Evolutionary conservation across 768 basidiomycete genomes (phyloP).

Genomic region (Gloeostereum incarnatum): DNA sequence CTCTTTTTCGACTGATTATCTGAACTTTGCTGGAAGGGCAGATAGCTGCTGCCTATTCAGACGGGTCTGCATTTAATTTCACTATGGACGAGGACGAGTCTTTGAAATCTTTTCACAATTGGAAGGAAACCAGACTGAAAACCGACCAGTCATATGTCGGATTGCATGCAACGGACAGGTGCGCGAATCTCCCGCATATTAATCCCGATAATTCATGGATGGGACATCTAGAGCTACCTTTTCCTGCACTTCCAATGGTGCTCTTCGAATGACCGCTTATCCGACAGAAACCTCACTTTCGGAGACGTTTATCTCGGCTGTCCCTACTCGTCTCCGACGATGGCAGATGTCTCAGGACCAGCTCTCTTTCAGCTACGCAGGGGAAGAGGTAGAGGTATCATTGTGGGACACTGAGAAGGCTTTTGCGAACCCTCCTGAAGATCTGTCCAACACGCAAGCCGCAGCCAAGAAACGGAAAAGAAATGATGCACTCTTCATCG

Average conservation of each 20-base stretch:
- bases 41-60: conserved; percentile 57
- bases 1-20: conserved; percentile 4
- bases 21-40: conserved; percentile 30
- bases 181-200: conserved; percentile 11
- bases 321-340: conserved; percentile 62
- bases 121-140: conserved; percentile 59
- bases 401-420: conserved; percentile 63
- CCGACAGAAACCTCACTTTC: conserved; percentile 13
- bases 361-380: conserved; percentile 67
- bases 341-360: conserved; percentile 51
- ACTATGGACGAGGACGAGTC: conserved; percentile 29
- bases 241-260: conserved; percentile 73
- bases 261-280: conserved; percentile 41
- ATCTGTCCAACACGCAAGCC: conserved; percentile 9
- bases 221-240: conserved; percentile 38
- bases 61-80: conserved; percentile 44
- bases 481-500: conserved; percentile 47
- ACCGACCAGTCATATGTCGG: conserved; percentile 52
- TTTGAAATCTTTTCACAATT: conserved; percentile 32
- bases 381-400: conserved; percentile 80
- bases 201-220: no score
- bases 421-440: conserved; percentile 26
- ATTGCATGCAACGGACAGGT: conserved; percentile 43
- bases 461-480: conserved; percentile 50
- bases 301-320: conserved; percentile 17